phyloP scores from a whole-genome alignment of 2,329 filamentous ascomycete genomes.

The Ceratocystis destructans region DNA sequence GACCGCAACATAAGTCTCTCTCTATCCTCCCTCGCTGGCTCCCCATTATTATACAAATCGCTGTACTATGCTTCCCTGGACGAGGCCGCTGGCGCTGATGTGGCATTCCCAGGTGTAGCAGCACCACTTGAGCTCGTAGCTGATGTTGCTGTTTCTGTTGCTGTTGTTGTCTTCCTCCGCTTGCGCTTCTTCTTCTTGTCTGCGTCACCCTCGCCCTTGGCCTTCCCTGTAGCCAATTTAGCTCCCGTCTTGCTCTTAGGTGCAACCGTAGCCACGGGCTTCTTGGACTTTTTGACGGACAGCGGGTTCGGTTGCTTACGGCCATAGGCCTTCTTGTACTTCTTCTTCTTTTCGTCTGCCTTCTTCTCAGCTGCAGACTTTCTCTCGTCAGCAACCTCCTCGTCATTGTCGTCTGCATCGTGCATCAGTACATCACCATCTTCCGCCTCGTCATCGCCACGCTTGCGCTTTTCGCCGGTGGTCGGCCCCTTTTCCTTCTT shows the following conservation, averaged over 20 bases:
- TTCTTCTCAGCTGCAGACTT: conserved; percentile 18
- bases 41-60: background rate
- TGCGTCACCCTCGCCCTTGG: conserved; percentile 11
- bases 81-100: background rate
- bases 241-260: conserved; percentile 22
- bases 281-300: conserved; percentile 45
- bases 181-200: conserved; percentile 20
- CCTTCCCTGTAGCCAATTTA: background rate
- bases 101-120: background rate
- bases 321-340: conserved; percentile 46
- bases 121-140: background rate
- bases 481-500: conserved; percentile 27
- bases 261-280: conserved; percentile 8
- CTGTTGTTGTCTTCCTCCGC: conserved; percentile 18
- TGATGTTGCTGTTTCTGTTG: conserved; percentile 9
- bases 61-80: no score
- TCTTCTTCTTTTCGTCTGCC: conserved; percentile 27
- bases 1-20: background rate
- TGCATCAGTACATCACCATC: conserved; percentile 20
- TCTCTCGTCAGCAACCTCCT: conserved; percentile 23
- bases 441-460: conserved; percentile 32
- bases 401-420: conserved; percentile 21
- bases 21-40: background rate
- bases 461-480: conserved; percentile 37
- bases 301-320: conserved; percentile 59